Evolutionary conservation across 768 basidiomycete species (phyloP).

Genomic region (Termitomyces sp.): DNA sequence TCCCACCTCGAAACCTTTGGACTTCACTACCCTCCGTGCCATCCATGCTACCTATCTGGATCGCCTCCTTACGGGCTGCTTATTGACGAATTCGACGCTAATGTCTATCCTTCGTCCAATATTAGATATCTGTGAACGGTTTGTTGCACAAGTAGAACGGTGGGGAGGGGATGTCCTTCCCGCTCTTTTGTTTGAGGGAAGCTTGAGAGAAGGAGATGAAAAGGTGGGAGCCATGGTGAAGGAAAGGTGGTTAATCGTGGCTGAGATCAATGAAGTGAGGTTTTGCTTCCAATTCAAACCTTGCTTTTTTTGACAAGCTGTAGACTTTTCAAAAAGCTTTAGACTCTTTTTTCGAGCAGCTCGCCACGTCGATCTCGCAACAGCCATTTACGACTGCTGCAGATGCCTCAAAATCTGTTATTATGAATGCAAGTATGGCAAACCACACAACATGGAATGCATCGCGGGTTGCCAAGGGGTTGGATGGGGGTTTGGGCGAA

Average conservation of each 20-base stretch:
- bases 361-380: slow-evolving; percentile 71
- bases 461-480: slow-evolving; percentile 41
- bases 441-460: slow-evolving; percentile 49
- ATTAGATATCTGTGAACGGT: slow-evolving; percentile 78
- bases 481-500: slow-evolving; percentile 53
- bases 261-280: slow-evolving; percentile 73
- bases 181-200: slow-evolving; percentile 77
- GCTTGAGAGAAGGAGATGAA: slow-evolving; percentile 50
- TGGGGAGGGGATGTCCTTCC: slow-evolving; percentile 93
- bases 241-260: slow-evolving; percentile 61
- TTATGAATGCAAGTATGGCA: slow-evolving; percentile 52
- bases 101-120: slow-evolving; percentile 63
- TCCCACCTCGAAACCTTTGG: slow-evolving; percentile 40
- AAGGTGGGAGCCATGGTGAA: slow-evolving; percentile 68
- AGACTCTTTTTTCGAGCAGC: slow-evolving; percentile 74
- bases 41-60: slow-evolving; percentile 82
- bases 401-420: slow-evolving; percentile 67
- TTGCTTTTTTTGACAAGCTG: background rate
- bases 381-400: slow-evolving; percentile 57
- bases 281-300: background rate
- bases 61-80: slow-evolving; percentile 70
- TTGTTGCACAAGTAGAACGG: slow-evolving; percentile 83
- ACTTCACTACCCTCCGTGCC: slow-evolving; percentile 80
- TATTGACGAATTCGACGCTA: slow-evolving; percentile 62
- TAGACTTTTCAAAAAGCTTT: slow-evolving; percentile 65